These are phyloP conservation scores for Lolium rigidum DNA, from an alignment of 176 grass and related monocot genomes.

Conservation along the genomic window DNA sequence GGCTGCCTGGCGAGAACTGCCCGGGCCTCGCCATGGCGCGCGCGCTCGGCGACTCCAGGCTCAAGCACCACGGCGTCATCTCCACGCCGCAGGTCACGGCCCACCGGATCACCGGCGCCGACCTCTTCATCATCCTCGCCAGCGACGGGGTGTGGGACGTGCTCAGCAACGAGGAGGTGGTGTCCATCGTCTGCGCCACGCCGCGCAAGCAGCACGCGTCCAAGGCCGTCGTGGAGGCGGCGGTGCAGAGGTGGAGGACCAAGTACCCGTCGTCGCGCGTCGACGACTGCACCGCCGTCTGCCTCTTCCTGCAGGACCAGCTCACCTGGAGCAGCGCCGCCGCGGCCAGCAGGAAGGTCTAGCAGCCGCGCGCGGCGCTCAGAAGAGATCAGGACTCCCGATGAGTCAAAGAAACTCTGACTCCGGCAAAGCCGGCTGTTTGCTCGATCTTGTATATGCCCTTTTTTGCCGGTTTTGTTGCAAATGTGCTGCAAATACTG, in stretches of 20 bases:
- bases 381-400: neutral
- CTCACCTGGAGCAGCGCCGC: neutral
- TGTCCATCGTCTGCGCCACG: slow-evolving; percentile 70
- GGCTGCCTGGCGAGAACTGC: slow-evolving; percentile 73
- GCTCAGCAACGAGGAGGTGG: slow-evolving; percentile 88
- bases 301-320: slow-evolving; percentile 83
- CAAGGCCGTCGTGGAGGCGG: slow-evolving; percentile 79
- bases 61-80: slow-evolving; percentile 81
- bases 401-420: slow-evolving; percentile 23
- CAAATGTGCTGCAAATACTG: neutral
- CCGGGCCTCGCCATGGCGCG: slow-evolving; percentile 89
- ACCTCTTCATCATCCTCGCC: slow-evolving; percentile 81
- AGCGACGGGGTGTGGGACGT: slow-evolving; percentile 97
- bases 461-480: slow-evolving; percentile 28
- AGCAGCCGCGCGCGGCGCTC: neutral
- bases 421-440: slow-evolving; percentile 23
- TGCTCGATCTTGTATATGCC: neutral
- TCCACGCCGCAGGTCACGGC: slow-evolving; percentile 66
- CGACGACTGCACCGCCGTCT: slow-evolving; percentile 91
- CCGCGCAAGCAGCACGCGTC: slow-evolving; percentile 76
- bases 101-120: slow-evolving; percentile 48
- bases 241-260: slow-evolving; percentile 66
- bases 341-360: neutral
- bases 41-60: slow-evolving; percentile 70
- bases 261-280: slow-evolving; percentile 70